phyloP scores from a whole-genome alignment of 495 filamentous ascomycete species.

The Hypoxylon crocopeplum region DNA sequence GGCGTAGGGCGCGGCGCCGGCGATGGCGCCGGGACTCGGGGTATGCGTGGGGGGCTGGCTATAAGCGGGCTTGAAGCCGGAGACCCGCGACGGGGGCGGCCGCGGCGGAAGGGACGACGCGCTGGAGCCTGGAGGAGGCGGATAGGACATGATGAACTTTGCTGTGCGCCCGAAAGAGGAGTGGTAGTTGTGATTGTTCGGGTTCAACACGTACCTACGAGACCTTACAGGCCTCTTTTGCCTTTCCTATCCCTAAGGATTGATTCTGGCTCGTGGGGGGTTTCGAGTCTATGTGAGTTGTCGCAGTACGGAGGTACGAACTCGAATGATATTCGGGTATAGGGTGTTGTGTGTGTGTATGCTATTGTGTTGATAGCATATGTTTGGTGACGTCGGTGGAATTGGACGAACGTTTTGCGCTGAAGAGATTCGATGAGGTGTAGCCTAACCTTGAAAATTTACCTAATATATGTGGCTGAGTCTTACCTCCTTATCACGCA shows the following conservation, averaged over 20 bases:
- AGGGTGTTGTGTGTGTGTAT: background rate
- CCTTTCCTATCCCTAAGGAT: background rate
- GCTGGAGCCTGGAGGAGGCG: constrained; percentile 86
- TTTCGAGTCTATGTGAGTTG: background rate
- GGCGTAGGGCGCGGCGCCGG: constrained; percentile 39
- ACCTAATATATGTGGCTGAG: too few species aligned
- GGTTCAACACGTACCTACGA: constrained; percentile 58
- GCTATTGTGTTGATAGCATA: background rate
- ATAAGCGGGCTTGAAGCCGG: constrained; percentile 67
- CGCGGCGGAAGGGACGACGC: constrained; percentile 81
- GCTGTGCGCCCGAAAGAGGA: constrained; percentile 47
- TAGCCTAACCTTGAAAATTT: too few species aligned
- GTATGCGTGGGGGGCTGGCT: constrained; percentile 45
- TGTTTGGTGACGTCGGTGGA: background rate
- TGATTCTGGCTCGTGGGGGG: background rate
- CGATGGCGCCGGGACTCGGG: constrained; percentile 35
- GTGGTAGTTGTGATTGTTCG: constrained; percentile 32
- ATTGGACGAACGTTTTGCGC: too few species aligned
- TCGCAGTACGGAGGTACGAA: too few species aligned
- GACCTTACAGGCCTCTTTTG: constrained; percentile 39
- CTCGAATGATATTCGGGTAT: background rate
- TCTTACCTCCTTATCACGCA: too few species aligned
- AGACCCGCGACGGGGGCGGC: constrained; percentile 71
- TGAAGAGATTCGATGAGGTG: too few species aligned
- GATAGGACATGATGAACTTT: constrained; percentile 94